Evolutionary conservation across 2,329 filamentous ascomycete species (phyloP), one percentile per base, ranked within the genome.

Genomic region (Hirsutella minnesotensis): DNA sequence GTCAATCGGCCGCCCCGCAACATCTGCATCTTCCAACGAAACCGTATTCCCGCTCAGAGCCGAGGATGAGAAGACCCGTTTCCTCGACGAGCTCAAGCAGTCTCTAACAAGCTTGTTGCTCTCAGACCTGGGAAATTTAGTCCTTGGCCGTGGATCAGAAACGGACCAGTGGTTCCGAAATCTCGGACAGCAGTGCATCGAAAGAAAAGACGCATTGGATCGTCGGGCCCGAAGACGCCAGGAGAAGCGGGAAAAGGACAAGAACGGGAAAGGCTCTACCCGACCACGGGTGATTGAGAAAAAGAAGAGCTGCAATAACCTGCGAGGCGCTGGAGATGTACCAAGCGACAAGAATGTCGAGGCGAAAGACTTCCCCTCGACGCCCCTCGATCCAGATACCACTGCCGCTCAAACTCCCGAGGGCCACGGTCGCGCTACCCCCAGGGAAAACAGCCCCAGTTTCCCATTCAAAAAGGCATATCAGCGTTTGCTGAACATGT

Each of bases 121-220:
- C 21, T 96, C 90, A 40, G 92, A 98, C 58, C 70, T 96, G 4
- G 88, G 89, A 5, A 88, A 82, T 34, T 76, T 86, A 24, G 82
- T 95, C 1, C 92, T 94, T 60, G 79, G 81, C n/a, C 77, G 77
- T 40, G 92, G 92, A 3, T 94, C 88, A 35, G 92, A 98, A 65
- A 96, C 90, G 1, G 92, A 96, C 59, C 72, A 72, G 3, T 95
- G 90, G 83, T 92, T 95, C 51, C 71, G 76, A 41, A 75, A 76
- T 13, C 60, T 88, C 7, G 77, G 79, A 3, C 75, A 81, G 51
- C 68, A 81, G 49, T 81, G 77, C 55, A 77, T 81, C 41, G 75
- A 81, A 33, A 69, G 77, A 21, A 76, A 73, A 38, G 74, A 80
- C 40, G 68, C 72, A 3, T 61, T 73, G 27, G 69, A 77, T 46